Evolutionary conservation across 129 eudicot genomes (phyloP), one percentile per base, ranked within the genome.

Genomic region (Centaurea solstitialis): DNA sequence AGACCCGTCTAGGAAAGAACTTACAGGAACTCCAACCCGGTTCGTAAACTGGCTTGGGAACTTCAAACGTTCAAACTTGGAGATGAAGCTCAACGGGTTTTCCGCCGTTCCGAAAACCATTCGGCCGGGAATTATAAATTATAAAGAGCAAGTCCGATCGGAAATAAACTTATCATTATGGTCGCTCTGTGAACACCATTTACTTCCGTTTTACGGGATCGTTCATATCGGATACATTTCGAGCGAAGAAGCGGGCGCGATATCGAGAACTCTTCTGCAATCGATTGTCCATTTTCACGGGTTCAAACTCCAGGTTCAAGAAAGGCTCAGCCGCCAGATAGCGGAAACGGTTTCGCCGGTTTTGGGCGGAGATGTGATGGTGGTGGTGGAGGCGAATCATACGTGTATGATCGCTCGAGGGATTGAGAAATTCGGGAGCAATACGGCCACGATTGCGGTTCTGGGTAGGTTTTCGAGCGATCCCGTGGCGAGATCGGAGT

Each of bases 371-470:
- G 95, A 95, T 80, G 74, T 95, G 37, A 95, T 95, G 68, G 99
- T 95, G 17, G 98, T 95, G 50, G 99, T 87, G 10, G 99, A 95
- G 81, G 94, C 95, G 3, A 89, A 83, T 79, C 99, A 95, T 65
- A 95, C 97, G 4, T 95, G 99, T 79, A 95, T 95, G 99, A 91
- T 93, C 53, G 87, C 98, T 41, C 80, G 99, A 80, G 99, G 99
- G 77, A 91, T 95, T 6, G 98, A 93, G 84, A 95, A 95, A 79
- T 93, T 85, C 70, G 99, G 99, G 7, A 95, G 99, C 79, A 91
- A 85, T 79, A 95, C 99, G 5, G 98, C 98, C 18, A 95, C 99
- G 0, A 75, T 93, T 78, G 99, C 98, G 26, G 98, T 89, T 13
- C 78, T 95, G 87, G 99, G 99, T 83, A 89, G 91, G 76, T 95